Percentiles rank a stretch among this genome's conserved stretches.
phyloP scores from a whole-genome alignment of 768 basidiomycete species.

The Lentinula lateritia region DNA sequence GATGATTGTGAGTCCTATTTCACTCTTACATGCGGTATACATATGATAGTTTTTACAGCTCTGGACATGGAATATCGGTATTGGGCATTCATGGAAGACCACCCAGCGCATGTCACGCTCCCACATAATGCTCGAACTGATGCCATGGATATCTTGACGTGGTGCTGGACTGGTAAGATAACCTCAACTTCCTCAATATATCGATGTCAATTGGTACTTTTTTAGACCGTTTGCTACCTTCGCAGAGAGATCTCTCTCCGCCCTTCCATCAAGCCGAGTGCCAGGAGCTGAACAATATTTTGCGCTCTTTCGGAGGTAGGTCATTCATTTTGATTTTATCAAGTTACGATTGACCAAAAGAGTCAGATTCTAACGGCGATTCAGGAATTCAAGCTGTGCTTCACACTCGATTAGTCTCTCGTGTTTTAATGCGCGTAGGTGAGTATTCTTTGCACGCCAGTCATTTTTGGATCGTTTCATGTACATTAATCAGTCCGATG shows the following conservation, averaged over 20 bases:
- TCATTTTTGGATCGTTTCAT: background rate
- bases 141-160: constrained; percentile 70
- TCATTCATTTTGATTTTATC: background rate
- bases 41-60: constrained; percentile 31
- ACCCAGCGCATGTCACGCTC: constrained; percentile 66
- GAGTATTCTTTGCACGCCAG: constrained; percentile 18
- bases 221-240: constrained; percentile 64
- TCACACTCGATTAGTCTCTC: constrained; percentile 60
- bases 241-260: constrained; percentile 47
- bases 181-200: background rate
- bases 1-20: constrained; percentile 40
- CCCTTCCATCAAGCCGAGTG: constrained; percentile 78
- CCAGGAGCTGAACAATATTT: constrained; percentile 60
- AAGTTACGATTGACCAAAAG: background rate
- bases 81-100: constrained; percentile 76
- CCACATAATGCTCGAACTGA: constrained; percentile 54
- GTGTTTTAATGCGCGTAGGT: constrained; percentile 67
- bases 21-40: background rate
- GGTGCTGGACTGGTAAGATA: constrained; percentile 68
- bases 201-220: background rate
- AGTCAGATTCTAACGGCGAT: constrained; percentile 23
- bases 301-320: constrained; percentile 36
- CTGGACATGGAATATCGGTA: constrained; percentile 75
- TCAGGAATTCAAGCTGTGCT: constrained; percentile 40
- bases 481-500: constrained; percentile 45